Evolutionary conservation across 768 basidiomycete genomes (phyloP).

Genomic region (Lactarius deliciosus): DNA sequence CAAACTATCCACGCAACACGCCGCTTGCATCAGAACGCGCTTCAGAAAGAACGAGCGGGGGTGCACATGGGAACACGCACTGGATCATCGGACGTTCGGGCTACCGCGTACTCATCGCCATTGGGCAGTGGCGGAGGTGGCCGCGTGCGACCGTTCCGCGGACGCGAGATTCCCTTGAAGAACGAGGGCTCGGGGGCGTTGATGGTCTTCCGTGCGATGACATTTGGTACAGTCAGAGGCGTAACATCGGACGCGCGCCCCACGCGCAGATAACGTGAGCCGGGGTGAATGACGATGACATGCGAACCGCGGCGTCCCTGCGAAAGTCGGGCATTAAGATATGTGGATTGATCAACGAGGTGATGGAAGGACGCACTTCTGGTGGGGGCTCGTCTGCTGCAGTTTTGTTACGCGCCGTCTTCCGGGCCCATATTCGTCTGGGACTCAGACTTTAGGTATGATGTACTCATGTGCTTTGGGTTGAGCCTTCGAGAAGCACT

Average conservation of each 20-base stretch:
- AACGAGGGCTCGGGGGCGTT: conserved; percentile 45
- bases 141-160: conserved; percentile 41
- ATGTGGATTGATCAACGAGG: background rate
- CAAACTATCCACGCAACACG: conserved; percentile 49
- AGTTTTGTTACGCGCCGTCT: conserved; percentile 43
- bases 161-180: conserved; percentile 55
- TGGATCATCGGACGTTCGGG: conserved; percentile 55
- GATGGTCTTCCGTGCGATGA: conserved; percentile 67
- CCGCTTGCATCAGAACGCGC: conserved; percentile 4
- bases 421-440: conserved; percentile 75
- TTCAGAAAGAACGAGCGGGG: background rate
- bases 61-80: conserved; percentile 41
- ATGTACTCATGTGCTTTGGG: conserved; percentile 75
- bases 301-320: conserved; percentile 69
- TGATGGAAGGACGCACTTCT: conserved; percentile 30
- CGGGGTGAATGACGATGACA: conserved; percentile 77
- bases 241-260: conserved; percentile 77
- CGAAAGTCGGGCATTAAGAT: conserved; percentile 17
- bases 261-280: conserved; percentile 69
- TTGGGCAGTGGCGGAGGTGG: conserved; percentile 33
- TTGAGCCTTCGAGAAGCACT: conserved; percentile 51
- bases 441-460: conserved; percentile 73
- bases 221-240: conserved; percentile 64
- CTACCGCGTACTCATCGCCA: conserved; percentile 53
- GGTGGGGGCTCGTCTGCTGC: conserved; percentile 27